Base-by-base conservation (phyloP, 2,329 filamentous ascomycete genomes). In the Aspergillus ruber region DNA sequence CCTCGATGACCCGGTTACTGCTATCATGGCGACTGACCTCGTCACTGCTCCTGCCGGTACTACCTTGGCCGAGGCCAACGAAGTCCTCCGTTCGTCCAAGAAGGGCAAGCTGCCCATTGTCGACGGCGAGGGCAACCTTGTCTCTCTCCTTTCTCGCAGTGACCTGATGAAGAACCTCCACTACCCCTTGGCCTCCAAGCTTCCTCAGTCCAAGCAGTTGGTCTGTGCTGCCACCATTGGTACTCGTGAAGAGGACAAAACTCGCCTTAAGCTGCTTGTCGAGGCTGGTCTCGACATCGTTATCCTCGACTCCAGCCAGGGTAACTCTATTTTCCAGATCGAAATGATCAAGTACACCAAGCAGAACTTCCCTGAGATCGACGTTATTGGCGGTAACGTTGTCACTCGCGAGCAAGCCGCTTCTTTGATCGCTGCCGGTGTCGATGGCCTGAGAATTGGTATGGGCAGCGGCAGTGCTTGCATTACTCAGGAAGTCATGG, bases 401-500 rank as follows among this genome's bases (percentile, higher is more conserved):
- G 93, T 98, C 62, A 98, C 93, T 48, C 85, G 91, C 47, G 91
- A 97, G 69, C 93, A 98, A 77, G 93, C 93, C 57, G 93, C 94
- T 45, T 76, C 81, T 53, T 77, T 98, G 58, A 97, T 98, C 63
- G 88, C 87, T 52, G 93, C 91, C 57, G 93, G 93, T 67, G 91
- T 88, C 50, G 93, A 98, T 68, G 94, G 93, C 69, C 82, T 98
- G 59, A 88, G 93, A 68, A 98, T 98, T 66, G 93, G 93, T 68
- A 98, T 98, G 93, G 93, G 93, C 59, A 95, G 89, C 67, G 93
- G 93, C 65, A 95, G 88, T 65, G 93, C 93, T 65, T 98, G 93
- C 74, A 98, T 98, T 62, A 98, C 93, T 48, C 93, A 98, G 74
- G 93, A 98, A 75, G 94, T 98, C 66, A 98, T 98, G 93, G 93